phyloP scores from a whole-genome alignment of 805 yeast genomes.

The Cyberlindnera euphorbiae region DNA sequence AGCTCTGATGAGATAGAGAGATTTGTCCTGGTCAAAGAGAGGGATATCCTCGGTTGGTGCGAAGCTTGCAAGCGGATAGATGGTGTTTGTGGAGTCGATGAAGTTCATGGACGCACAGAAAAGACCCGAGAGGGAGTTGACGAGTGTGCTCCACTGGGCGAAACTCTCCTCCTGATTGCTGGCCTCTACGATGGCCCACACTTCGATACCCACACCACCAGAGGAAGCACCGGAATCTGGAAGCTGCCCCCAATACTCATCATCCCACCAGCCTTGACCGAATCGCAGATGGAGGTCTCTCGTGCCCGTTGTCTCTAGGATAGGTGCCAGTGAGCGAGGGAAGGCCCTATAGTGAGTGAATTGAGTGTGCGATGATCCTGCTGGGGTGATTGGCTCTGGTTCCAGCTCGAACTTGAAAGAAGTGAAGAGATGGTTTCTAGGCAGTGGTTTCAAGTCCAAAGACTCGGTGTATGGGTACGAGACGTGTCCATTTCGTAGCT shows the following conservation, averaged over 20 bases:
- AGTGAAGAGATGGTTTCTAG: slow-evolving; percentile 64
- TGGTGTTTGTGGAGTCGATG: slow-evolving; percentile 74
- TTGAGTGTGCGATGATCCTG: slow-evolving; percentile 10
- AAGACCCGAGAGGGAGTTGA: slow-evolving; percentile 78
- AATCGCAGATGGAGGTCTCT: slow-evolving; percentile 80
- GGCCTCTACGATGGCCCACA: slow-evolving; percentile 84
- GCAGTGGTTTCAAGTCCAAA: slow-evolving; percentile 61
- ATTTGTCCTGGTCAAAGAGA: slow-evolving; percentile 29
- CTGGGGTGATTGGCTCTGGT: slow-evolving; percentile 40
- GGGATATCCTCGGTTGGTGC: slow-evolving; percentile 25
- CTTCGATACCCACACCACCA: slow-evolving; percentile 95
- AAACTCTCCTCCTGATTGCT: slow-evolving; percentile 47
- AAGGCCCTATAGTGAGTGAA: slow-evolving; percentile 58
- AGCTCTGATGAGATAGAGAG: slow-evolving; percentile 63
- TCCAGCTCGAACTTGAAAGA: slow-evolving; percentile 65
- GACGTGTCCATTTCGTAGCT: too few relatives aligned
- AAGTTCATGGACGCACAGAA: slow-evolving; percentile 94
- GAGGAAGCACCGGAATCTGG: slow-evolving; percentile 66
- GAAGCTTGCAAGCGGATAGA: slow-evolving; percentile 49
- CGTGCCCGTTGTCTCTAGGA: slow-evolving; percentile 59
- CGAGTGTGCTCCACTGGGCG: slow-evolving; percentile 62
- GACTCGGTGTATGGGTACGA: slow-evolving; percentile 51
- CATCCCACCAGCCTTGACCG: slow-evolving; percentile 94
- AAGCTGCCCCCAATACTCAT: slow-evolving; percentile 78
- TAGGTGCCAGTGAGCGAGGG: slow-evolving; percentile 78